These are phyloP conservation scores for Aspergillus arachidicola DNA, from an alignment of 2,329 filamentous ascomycete species.

Conservation along the genomic window DNA sequence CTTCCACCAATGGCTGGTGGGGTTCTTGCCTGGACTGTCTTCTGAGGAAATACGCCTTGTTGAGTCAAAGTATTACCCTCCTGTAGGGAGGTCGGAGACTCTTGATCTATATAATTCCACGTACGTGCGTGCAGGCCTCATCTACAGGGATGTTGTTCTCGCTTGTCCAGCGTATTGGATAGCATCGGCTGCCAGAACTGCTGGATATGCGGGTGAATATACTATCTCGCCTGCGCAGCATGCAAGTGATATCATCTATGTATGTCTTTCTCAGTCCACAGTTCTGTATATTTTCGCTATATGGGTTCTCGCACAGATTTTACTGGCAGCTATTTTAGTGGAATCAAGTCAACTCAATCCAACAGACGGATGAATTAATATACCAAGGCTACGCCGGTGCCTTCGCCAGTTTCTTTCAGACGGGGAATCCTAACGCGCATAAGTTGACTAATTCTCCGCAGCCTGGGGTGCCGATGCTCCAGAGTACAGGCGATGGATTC, in stretches of 20 bases:
- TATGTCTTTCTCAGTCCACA: slow-evolving; percentile 32
- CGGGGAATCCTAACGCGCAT: slow-evolving; percentile 59
- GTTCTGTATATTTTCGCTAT: not conserved
- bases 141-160: slow-evolving; percentile 62
- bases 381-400: slow-evolving; percentile 62
- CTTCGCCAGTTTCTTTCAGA: slow-evolving; percentile 63
- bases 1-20: slow-evolving; percentile 57
- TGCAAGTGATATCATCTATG: slow-evolving; percentile 60
- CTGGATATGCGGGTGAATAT: slow-evolving; percentile 62
- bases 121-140: slow-evolving; percentile 56
- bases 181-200: slow-evolving; percentile 45
- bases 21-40: slow-evolving; percentile 56
- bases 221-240: slow-evolving; percentile 62
- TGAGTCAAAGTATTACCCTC: slow-evolving; percentile 52
- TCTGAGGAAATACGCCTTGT: slow-evolving; percentile 43
- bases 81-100: slow-evolving; percentile 50
- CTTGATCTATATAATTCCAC: slow-evolving; percentile 53
- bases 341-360: slow-evolving; percentile 58
- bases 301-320: not conserved
- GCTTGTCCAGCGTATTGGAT: slow-evolving; percentile 65
- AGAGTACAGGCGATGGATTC: slow-evolving; percentile 50
- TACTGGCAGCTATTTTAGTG: slow-evolving; percentile 44
- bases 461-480: slow-evolving; percentile 48
- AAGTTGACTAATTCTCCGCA: slow-evolving; percentile 54
- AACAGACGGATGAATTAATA: slow-evolving; percentile 54